Evolutionary conservation across 2,329 filamentous ascomycete genomes (phyloP).

Genomic region (Ophiostoma australiae): DNA sequence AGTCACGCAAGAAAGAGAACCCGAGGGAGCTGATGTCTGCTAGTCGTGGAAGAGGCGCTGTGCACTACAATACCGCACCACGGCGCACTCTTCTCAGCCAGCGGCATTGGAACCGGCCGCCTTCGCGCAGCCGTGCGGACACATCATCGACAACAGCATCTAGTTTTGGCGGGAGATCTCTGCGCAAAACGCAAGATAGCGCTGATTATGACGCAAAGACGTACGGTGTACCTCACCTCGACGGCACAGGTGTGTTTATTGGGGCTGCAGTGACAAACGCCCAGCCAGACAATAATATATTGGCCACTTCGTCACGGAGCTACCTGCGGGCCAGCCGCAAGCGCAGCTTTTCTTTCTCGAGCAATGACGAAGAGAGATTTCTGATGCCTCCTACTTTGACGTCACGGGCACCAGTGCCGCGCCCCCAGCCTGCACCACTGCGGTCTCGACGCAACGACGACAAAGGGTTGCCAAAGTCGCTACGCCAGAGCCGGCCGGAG

Average conservation of each 20-base stretch:
- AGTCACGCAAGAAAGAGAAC: constrained; percentile 25
- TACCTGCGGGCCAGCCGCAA: constrained; percentile 1
- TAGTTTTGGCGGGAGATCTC: not conserved
- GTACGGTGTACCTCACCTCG: not conserved
- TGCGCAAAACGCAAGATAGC: not conserved
- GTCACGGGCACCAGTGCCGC: not conserved
- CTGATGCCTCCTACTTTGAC: not conserved
- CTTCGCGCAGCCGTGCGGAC: not conserved
- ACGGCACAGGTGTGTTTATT: not conserved
- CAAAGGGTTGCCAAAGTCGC: constrained; percentile 20
- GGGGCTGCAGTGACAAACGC: not conserved
- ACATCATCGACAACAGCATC: not conserved
- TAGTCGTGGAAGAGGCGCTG: not conserved
- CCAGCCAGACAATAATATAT: not conserved
- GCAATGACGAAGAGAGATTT: constrained; percentile 31
- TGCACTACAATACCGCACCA: constrained; percentile 10
- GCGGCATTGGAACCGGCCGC: constrained; percentile 16
- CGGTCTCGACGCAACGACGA: constrained; percentile 39
- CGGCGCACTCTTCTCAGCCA: constrained; percentile 17
- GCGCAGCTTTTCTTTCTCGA: constrained; percentile 25
- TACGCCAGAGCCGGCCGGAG: constrained; percentile 7
- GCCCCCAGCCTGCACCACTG: not conserved
- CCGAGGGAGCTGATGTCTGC: not conserved
- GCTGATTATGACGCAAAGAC: not conserved
- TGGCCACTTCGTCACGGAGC: constrained; percentile 17